phyloP scores from a whole-genome alignment of 2,329 filamentous ascomycete genomes.

The Exophiala sp. region DNA sequence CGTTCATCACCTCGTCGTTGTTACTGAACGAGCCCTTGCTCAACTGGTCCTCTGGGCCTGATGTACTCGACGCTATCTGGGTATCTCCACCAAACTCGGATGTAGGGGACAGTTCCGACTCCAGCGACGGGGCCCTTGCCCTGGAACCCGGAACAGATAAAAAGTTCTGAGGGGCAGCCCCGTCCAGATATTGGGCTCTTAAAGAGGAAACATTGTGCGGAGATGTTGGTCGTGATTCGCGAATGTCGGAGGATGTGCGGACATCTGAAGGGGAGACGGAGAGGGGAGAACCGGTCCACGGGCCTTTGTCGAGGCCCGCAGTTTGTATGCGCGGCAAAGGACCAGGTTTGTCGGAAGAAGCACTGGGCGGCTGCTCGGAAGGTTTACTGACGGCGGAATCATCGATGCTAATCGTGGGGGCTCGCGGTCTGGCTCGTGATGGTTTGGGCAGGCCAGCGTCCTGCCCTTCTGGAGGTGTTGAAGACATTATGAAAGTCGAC shows the following conservation, averaged over 20 bases:
- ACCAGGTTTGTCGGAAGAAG: constrained; percentile 32
- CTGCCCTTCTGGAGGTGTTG: constrained; percentile 14
- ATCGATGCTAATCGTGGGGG: constrained; percentile 54
- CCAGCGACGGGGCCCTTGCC: constrained; percentile 58
- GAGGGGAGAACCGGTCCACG: constrained; percentile 31
- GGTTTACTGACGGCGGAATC: constrained; percentile 42
- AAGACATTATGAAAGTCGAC: constrained; percentile 11
- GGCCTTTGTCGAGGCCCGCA: constrained; percentile 34
- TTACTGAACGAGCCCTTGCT: constrained; percentile 33
- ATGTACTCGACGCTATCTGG: constrained; percentile 44
- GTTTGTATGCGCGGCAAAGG: constrained; percentile 37
- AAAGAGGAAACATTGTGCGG: constrained; percentile 64
- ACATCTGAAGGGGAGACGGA: constrained; percentile 45
- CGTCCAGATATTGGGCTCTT: constrained; percentile 45
- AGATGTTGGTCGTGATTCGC: constrained; percentile 58
- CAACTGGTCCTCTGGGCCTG: constrained; percentile 38
- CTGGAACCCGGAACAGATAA: constrained; percentile 58
- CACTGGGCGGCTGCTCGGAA: constrained; percentile 10
- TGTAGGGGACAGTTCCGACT: constrained; percentile 49
- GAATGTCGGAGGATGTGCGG: constrained; percentile 50
- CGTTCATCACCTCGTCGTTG: constrained; percentile 50
- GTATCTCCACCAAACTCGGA: constrained; percentile 51
- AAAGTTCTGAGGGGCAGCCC: constrained; percentile 50
- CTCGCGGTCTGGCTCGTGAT: constrained; percentile 30
- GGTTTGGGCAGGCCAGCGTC: constrained; percentile 14